These are phyloP conservation scores for Mycena belliarum DNA, from an alignment of 768 basidiomycete species.

Conservation along the genomic window DNA sequence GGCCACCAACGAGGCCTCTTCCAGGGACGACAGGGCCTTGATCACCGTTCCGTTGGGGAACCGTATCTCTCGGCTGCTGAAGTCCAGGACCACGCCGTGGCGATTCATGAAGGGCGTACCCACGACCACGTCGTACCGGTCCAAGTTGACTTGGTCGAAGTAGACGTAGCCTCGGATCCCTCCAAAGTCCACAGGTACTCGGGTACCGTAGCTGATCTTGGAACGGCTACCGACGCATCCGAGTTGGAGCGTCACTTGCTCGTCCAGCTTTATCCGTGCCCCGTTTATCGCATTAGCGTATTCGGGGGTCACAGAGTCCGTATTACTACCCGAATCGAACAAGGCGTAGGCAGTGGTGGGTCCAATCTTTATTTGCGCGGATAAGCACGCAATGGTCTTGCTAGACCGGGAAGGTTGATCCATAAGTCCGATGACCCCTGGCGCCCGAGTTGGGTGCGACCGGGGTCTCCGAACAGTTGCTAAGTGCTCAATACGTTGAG, in stretches of 20 bases:
- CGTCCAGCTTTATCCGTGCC: not conserved
- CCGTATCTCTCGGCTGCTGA: not conserved
- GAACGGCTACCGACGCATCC: not conserved
- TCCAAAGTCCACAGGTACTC: not conserved
- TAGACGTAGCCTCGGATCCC: not conserved
- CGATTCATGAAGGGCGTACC: not conserved
- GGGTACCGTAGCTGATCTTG: not conserved
- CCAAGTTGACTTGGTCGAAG: not conserved
- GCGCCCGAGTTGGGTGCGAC: too few species aligned
- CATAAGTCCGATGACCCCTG: not conserved
- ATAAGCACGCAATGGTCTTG: not conserved
- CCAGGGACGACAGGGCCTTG: not conserved
- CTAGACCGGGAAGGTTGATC: not conserved
- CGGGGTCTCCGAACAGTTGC: not conserved
- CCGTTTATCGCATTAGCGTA: not conserved
- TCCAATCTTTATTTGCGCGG: not conserved
- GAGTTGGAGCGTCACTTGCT: not conserved
- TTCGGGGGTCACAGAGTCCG: not conserved
- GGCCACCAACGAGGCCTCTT: not conserved
- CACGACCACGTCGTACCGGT: not conserved
- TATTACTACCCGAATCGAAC: not conserved
- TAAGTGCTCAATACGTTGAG: not conserved
- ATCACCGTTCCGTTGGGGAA: not conserved
- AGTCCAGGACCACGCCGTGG: not conserved
- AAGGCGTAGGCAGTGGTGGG: not conserved